Evolutionary conservation across 1,284 basidiomycete species (phyloP), one percentile per base, ranked within the genome.

Genomic region (Ustilago loliicola): DNA sequence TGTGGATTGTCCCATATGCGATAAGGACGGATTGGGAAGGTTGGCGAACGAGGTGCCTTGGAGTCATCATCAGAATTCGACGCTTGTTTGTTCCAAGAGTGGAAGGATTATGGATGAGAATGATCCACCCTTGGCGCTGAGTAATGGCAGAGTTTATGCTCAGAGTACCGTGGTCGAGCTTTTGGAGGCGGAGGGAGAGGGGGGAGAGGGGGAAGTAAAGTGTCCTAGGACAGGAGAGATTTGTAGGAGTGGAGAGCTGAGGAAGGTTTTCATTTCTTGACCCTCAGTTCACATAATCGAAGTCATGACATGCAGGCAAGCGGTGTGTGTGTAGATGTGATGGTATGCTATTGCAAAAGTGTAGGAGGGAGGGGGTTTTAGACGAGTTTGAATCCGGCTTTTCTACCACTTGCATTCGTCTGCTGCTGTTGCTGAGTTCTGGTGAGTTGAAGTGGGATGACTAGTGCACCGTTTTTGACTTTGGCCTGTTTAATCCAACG

Each of bases 61-160:
- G 87, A 94, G 93, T 74, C 96, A 98, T 87, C 95, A 98, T 86
- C 91, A 92, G 56, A 98, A 96, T 85, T 97, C 95, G 53, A 96
- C 94, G 0, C 93, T 99, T 65, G 95, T 99, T 13, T 90, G 97
- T 77, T 94, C 90, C 65, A 96, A 47, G 21, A 58, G 56, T 34
- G 56, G 96, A 27, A 92, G 92, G 85, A 94, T 98, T 69, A 97
- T 98, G 92, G 93, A 98, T 81, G 95, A 92, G 74, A 91, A 95
- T 85, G 96, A 96, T 82, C 93, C 92, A 88, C 94, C 94, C 1
- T 90, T 95, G 91, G 92, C 91, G n/a, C 93, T 98, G 83, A 93
- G 94, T 0, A 93, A 94, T 75, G 96, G 96, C 3, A 90, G 93
- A 77, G 95, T 98, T 21, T 99, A 99, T 86, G 96, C 95, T 21